Percentiles rank a stretch among this genome's conserved stretches.
Evolutionary conservation across 176 grass and related monocot genomes (phyloP).

Genomic region (Phoenix dactylifera): DNA sequence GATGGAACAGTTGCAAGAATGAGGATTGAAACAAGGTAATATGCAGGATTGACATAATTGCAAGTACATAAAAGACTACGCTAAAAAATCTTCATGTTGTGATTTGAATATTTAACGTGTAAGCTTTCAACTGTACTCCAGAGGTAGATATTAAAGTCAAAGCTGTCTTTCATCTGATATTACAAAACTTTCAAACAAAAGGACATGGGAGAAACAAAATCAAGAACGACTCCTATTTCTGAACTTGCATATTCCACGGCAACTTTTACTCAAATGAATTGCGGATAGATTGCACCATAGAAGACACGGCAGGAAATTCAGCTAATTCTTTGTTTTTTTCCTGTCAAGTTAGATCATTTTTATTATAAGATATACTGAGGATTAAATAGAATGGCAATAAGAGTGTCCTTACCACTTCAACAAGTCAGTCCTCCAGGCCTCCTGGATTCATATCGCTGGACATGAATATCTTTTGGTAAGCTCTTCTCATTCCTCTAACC

Average conservation of each 20-base stretch:
- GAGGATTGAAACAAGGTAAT: too few relatives aligned
- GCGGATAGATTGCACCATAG: slow-evolving; percentile 73
- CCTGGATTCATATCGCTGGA: slow-evolving; percentile 24
- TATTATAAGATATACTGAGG: slow-evolving; percentile 10
- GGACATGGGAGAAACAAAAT: neutral
- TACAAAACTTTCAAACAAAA: neutral
- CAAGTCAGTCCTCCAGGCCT: slow-evolving; percentile 56
- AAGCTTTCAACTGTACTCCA: too few relatives aligned
- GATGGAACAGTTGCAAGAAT: too few relatives aligned
- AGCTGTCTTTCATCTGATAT: too few relatives aligned
- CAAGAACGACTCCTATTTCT: slow-evolving; percentile 50
- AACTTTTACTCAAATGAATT: slow-evolving; percentile 62
- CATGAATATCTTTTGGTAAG: slow-evolving; percentile 87
- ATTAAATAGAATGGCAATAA: slow-evolving; percentile 1
- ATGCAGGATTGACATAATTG: too few relatives aligned
- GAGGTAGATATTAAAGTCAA: too few relatives aligned
- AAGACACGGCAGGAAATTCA: slow-evolving; percentile 35
- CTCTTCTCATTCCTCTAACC: slow-evolving; percentile 61
- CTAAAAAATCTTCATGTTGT: too few relatives aligned
- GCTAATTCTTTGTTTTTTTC: slow-evolving; percentile 30
- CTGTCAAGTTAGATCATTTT: slow-evolving; percentile 27
- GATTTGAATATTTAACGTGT: too few relatives aligned
- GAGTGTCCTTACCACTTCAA: slow-evolving; percentile 45
- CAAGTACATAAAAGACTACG: too few relatives aligned
- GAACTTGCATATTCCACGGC: slow-evolving; percentile 84